Evolutionary conservation across 352 stramenopile genomes (phyloP).

Genomic region (Salisapilia sapeloensis): DNA sequence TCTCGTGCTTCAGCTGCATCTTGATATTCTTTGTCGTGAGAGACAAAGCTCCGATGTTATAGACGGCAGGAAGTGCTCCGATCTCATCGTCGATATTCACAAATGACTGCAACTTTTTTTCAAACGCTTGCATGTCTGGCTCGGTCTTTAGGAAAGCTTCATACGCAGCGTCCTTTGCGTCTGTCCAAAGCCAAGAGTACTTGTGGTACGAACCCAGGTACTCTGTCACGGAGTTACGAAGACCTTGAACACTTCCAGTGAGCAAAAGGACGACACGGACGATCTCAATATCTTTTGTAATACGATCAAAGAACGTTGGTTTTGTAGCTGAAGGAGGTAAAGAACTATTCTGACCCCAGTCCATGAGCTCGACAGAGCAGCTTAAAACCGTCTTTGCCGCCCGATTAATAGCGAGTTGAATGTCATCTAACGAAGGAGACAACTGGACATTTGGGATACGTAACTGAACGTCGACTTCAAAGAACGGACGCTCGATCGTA

Average conservation of each 20-base stretch:
- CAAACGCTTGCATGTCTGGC: conserved; percentile 92
- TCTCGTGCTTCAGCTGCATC: conserved; percentile 91
- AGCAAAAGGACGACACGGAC: conserved; percentile 93
- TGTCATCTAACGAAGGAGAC: conserved; percentile 92
- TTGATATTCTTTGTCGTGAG: conserved; percentile 97
- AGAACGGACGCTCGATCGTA: conserved; percentile 91
- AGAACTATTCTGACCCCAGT: conserved; percentile 84
- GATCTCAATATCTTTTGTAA: conserved; percentile 98
- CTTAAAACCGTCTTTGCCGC: conserved; percentile 92
- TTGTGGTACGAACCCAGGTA: conserved; percentile 91
- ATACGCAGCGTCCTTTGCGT: conserved; percentile 93
- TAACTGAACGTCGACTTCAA: conserved; percentile 96
- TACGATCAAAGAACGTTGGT: conserved; percentile 93
- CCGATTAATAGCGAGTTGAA: conserved; percentile 96
- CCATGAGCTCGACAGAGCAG: conserved; percentile 92
- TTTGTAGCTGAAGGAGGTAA: conserved; percentile 19
- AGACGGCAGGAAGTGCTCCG: conserved; percentile 58
- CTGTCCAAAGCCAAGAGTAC: conserved; percentile 97
- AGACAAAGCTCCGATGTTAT: conserved; percentile 94
- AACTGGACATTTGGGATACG: conserved; percentile 87
- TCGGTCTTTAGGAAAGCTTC: conserved; percentile 88
- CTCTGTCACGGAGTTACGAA: conserved; percentile 94
- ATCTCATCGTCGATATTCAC: conserved; percentile 91
- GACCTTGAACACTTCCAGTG: conserved; percentile 93
- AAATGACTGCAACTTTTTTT: conserved; percentile 94